These are phyloP conservation scores for Neofusicoccum laricinum DNA, from an alignment of 2,329 filamentous ascomycete species.

Conservation along the genomic window DNA sequence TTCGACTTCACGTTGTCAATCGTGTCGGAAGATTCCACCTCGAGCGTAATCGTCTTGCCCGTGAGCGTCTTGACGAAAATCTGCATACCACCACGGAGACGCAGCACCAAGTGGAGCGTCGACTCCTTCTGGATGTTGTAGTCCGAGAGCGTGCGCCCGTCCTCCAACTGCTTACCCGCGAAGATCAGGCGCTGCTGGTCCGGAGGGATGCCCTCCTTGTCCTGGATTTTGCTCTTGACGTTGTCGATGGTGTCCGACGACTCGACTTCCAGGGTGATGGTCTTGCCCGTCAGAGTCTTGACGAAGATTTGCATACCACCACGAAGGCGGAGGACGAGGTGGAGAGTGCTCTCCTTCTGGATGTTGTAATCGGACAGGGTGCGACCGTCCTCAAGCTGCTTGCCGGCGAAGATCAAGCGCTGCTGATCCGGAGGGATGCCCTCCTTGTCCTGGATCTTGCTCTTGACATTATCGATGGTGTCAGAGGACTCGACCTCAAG, in stretches of 20 bases:
- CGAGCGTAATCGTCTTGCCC: slow-evolving; percentile 91
- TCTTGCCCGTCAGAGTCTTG: slow-evolving; percentile 61
- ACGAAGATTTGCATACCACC: slow-evolving; percentile 64
- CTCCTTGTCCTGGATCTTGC: slow-evolving; percentile 57
- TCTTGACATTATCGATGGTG: slow-evolving; percentile 41
- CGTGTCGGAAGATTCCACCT: slow-evolving; percentile 86
- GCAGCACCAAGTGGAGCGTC: slow-evolving; percentile 80
- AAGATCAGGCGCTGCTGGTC: slow-evolving; percentile 97
- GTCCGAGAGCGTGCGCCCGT: slow-evolving; percentile 83
- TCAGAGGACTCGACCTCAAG: slow-evolving; percentile 40
- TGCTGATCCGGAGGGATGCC: slow-evolving; percentile 59
- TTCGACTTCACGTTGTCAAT: slow-evolving; percentile 94
- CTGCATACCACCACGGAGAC: slow-evolving; percentile 76
- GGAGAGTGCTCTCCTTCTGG: slow-evolving; percentile 65
- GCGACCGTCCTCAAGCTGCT: too few species aligned
- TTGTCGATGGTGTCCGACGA: slow-evolving; percentile 90
- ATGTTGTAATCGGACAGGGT: slow-evolving; percentile 57
- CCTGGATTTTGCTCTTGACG: slow-evolving; percentile 95
- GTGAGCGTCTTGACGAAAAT: slow-evolving; percentile 59
- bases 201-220: slow-evolving; percentile 95
- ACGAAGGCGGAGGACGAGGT: slow-evolving; percentile 71
- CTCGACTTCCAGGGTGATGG: slow-evolving; percentile 65
- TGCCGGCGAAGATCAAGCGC: slow-evolving; percentile 57
- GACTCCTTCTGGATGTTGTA: slow-evolving; percentile 97
- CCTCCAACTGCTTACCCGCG: slow-evolving; percentile 93